Conservation (phyloP, 148 eudicot genomes). For the Nepenthes gracilis region DNA sequence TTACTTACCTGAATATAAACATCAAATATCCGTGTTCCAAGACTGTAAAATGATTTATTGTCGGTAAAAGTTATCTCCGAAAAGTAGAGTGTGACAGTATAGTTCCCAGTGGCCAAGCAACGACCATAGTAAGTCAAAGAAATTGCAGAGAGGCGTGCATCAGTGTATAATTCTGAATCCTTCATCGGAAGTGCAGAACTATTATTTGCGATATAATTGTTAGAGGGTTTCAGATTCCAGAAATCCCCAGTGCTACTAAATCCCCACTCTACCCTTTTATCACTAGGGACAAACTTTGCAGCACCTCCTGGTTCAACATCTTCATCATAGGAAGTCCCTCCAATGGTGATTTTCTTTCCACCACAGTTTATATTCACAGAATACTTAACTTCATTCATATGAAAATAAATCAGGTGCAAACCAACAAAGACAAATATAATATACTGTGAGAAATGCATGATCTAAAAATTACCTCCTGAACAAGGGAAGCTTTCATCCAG, state of each 20-base stretch:
- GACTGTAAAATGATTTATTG: conserved; percentile 30
- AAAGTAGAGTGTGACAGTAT: conserved; percentile 51
- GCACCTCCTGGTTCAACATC: conserved; percentile 31
- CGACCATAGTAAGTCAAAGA: conserved; percentile 58
- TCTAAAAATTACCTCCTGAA: conserved; percentile 17
- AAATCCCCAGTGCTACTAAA: conserved; percentile 48
- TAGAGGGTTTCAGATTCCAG: conserved; percentile 3
- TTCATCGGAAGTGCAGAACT: conserved; percentile 12
- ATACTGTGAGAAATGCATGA: neutral
- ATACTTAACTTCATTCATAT: conserved; percentile 26
- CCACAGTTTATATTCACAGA: conserved; percentile 56
- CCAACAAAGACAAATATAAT: neutral
- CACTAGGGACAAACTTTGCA: conserved; percentile 22
- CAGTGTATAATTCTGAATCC: conserved; percentile 29
- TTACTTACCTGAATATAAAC: conserved; percentile 56
- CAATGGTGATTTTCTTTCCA: conserved; percentile 26
- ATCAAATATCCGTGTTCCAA: conserved; percentile 64
- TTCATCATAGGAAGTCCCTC: conserved; percentile 25
- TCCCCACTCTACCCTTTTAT: conserved; percentile 34
- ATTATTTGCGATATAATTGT: conserved; percentile 14
- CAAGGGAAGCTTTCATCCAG: conserved; percentile 6
- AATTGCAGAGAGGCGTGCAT: conserved; percentile 52
- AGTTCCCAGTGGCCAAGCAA: conserved; percentile 59
- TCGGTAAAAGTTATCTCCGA: conserved; percentile 43
- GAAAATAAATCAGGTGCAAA: neutral